Percentiles rank a stretch among this genome's conserved stretches.
Evolutionary conservation across 1,139 yeast genomes (phyloP).

Genomic region (Geotrichum phurueaensis): DNA sequence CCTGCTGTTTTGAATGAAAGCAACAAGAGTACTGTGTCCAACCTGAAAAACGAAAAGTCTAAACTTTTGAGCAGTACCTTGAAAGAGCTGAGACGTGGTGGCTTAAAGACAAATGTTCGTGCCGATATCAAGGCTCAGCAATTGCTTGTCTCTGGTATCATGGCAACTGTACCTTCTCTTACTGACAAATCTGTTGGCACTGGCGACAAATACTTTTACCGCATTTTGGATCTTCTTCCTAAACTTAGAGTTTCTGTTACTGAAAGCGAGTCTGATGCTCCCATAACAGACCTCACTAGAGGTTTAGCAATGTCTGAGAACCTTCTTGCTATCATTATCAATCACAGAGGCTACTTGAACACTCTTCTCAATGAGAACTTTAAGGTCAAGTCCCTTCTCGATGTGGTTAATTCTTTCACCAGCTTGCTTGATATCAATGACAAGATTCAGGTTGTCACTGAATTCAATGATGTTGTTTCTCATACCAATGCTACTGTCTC

Average conservation of each 20-base stretch:
- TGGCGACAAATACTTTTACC: slow-evolving; percentile 57
- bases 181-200: slow-evolving; percentile 40
- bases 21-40: slow-evolving; percentile 63
- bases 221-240: slow-evolving; percentile 74
- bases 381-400: slow-evolving; percentile 8
- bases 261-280: slow-evolving; percentile 61
- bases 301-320: slow-evolving; percentile 80
- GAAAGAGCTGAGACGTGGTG: slow-evolving; percentile 67
- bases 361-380: slow-evolving; percentile 10
- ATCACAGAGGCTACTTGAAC: slow-evolving; percentile 20
- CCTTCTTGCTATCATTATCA: slow-evolving; percentile 48
- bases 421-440: slow-evolving; percentile 28
- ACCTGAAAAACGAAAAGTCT: slow-evolving; percentile 73
- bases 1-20: slow-evolving; percentile 68
- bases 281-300: slow-evolving; percentile 64
- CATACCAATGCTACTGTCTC: slow-evolving; percentile 10
- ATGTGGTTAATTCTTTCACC: slow-evolving; percentile 15
- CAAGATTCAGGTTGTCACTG: slow-evolving; percentile 3
- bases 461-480: slow-evolving; percentile 2
- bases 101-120: slow-evolving; percentile 61
- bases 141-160: slow-evolving; percentile 54
- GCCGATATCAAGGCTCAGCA: slow-evolving; percentile 60
- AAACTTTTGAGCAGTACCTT: slow-evolving; percentile 71
- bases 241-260: slow-evolving; percentile 62
- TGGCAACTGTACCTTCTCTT: slow-evolving; percentile 52